A percentile compares a stretch with the other conserved stretches of the same genome.
Evolutionary conservation across 192 early-diverging fungal genomes (phyloP).

Genomic region (Gaertneriomyces semiglobifer): DNA sequence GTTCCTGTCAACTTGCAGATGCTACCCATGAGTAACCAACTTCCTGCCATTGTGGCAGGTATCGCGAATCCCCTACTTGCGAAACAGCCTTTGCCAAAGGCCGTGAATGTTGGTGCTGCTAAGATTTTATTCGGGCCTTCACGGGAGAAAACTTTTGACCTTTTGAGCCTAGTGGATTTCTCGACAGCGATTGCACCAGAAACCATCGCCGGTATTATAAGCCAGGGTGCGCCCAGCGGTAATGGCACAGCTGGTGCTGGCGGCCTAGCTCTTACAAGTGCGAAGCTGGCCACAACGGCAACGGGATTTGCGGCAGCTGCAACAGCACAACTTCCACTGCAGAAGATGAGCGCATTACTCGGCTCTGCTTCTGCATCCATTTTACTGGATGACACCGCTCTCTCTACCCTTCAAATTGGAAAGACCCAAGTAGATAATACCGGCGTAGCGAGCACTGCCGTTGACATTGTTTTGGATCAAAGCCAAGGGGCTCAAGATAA

Average conservation of each 20-base stretch:
- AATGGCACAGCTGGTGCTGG: background rate
- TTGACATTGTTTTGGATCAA: conserved; percentile 4
- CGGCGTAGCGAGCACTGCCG: conserved; percentile 8
- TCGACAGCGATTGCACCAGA: conserved; percentile 13
- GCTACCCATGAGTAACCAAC: conserved; percentile 12
- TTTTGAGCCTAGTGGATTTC: conserved; percentile 19
- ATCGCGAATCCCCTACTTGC: conserved; percentile 16
- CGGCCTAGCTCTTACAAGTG: background rate
- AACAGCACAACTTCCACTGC: conserved; percentile 2
- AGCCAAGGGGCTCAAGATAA: conserved; percentile 12
- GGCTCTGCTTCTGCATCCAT: conserved; percentile 12
- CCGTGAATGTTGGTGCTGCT: conserved; percentile 11
- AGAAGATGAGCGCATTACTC: conserved; percentile 3
- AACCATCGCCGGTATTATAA: conserved; percentile 2
- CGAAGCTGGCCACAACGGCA: conserved; percentile 13
- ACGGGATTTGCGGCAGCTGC: conserved; percentile 7
- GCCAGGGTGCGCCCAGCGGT: background rate
- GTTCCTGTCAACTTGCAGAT: conserved; percentile 14
- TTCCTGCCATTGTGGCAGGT: conserved; percentile 8
- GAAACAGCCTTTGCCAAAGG: background rate
- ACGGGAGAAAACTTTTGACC: conserved; percentile 10
- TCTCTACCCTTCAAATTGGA: conserved; percentile 11
- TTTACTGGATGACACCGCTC: conserved; percentile 14
- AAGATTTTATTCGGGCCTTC: conserved; percentile 18
- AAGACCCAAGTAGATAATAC: conserved; percentile 10